Percentiles rank a stretch among this genome's conserved stretches.
These are phyloP conservation scores for Fusarium continuum DNA, from an alignment of 2,329 filamentous ascomycete species.

Conservation along the genomic window DNA sequence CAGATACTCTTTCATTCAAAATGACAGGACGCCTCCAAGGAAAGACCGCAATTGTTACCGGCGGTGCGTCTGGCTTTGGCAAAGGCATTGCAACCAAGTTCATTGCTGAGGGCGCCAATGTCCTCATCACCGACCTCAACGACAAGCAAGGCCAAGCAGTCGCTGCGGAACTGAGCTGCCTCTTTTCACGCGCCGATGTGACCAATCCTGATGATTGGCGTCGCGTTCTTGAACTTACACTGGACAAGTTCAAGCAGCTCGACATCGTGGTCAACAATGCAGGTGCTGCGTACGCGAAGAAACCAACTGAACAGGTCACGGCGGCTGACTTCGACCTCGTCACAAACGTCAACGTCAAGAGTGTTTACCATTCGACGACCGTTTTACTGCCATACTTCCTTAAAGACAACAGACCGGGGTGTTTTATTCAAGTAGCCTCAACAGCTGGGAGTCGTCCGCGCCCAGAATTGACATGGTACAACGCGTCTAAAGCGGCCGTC, in stretches of 20 bases:
- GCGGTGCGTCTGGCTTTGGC: constrained; percentile 60
- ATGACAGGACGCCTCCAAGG: constrained; percentile 50
- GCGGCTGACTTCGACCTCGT: constrained; percentile 73
- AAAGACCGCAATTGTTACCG: constrained; percentile 51
- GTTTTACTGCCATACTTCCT: constrained; percentile 70
- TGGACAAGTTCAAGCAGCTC: constrained; percentile 59
- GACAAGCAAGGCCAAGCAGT: constrained; percentile 59
- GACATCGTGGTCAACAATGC: constrained; percentile 71
- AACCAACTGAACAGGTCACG: constrained; percentile 70
- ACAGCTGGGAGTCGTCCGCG: constrained; percentile 67
- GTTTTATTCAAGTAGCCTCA: constrained; percentile 72
- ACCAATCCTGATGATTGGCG: constrained; percentile 62
- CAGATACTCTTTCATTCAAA: neutral
- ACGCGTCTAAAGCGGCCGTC: constrained; percentile 73
- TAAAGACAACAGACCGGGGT: constrained; percentile 63
- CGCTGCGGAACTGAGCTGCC: constrained; percentile 55
- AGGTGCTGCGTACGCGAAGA: constrained; percentile 66
- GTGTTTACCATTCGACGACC: constrained; percentile 68
- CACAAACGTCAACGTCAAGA: constrained; percentile 75
- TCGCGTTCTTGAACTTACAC: constrained; percentile 54
- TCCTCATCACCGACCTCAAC: constrained; percentile 68
- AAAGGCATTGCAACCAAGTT: constrained; percentile 27
- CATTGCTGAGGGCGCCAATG: constrained; percentile 20
- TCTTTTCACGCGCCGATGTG: constrained; percentile 46
- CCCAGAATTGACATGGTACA: constrained; percentile 74